Evolutionary conservation across 2,329 filamentous ascomycete species (phyloP), one percentile per base, ranked within the genome.

Genomic region (Paecilomyces sp.): DNA sequence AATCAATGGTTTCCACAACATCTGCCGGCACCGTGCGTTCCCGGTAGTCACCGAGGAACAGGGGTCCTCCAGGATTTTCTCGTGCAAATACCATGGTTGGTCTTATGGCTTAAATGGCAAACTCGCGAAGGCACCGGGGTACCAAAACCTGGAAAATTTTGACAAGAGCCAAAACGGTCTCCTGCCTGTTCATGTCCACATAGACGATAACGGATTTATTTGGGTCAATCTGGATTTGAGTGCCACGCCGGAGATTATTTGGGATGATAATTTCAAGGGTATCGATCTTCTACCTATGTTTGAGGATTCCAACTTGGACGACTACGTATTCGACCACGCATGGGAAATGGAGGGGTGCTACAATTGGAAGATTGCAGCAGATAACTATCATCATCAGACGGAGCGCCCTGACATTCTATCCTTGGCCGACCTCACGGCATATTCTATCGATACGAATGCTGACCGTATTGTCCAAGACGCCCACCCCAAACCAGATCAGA

Each of bases 11-110:
- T 85, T 86, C 69, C 84, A 86, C 73, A 86, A 86, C 65, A 75
- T 85, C 58, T 86, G 84, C 72, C 73, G 83, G 11, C 84, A 86
- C 68, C 79, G 83, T 5, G 83, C 83, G 13, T 86, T 80, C 64
- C 82, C 83, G 4, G 77, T 86, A 7, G 82, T 85, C 12, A 78
- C 76, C 0, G 74, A 77, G 54, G 73, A 78, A 0, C 66, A 77
- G 24, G 84, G 84, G 2, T 77, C 77, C 56, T 74, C 76, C 57
- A 77, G 73, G 63, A 79, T 85, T 61, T 78, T 86, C 57, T 75
- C 80, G 2, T 86, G 83, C 77, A 81, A 81, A 63, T 86, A 86
- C 64, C 83, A 85, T 65, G 83, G 83, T 53, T 86, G 84, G 83
- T 83, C 81, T 0, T 85, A 85, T 60, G 81, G 81, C 4, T 70